Conservation (phyloP, 2,329 filamentous ascomycete genomes). For the Basipetospora chlamydospora region DNA sequence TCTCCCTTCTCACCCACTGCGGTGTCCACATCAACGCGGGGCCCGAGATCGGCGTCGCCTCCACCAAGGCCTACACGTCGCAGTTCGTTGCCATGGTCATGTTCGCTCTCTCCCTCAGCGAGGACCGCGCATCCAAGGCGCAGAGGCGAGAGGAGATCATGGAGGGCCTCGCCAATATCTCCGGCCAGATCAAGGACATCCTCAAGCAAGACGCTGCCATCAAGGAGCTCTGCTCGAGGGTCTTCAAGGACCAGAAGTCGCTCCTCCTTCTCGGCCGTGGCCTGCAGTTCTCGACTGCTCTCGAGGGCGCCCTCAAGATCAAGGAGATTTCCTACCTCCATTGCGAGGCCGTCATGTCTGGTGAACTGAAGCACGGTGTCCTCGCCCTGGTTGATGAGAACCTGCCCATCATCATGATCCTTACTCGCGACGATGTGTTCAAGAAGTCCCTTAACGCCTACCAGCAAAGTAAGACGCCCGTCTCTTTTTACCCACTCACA, state of each 20-base stretch:
- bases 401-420: conserved; percentile 98
- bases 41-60: conserved; percentile 96
- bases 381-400: conserved; percentile 95
- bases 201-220: conserved; percentile 84
- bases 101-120: conserved; percentile 91
- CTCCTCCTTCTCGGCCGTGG: conserved; percentile 86
- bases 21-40: conserved; percentile 99
- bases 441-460: conserved; percentile 99
- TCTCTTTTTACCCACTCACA: no score
- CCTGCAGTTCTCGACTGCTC: conserved; percentile 89
- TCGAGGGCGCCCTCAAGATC: conserved; percentile 97
- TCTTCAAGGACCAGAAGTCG: conserved; percentile 95
- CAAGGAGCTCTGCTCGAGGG: conserved; percentile 84
- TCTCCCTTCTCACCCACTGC: conserved; percentile 96
- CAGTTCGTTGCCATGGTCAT: conserved; percentile 99
- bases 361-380: conserved; percentile 97
- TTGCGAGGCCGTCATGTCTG: conserved; percentile 99
- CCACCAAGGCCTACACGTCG: conserved; percentile 97
- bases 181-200: conserved; percentile 81
- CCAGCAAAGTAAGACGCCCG: conserved; percentile 61
- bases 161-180: conserved; percentile 76
- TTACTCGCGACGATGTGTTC: conserved; percentile 92
- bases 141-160: conserved; percentile 91
- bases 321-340: conserved; percentile 99
- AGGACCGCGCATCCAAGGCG: conserved; percentile 91